Conservation (phyloP, 495 filamentous ascomycete species). For the Penicillium canescens region DNA sequence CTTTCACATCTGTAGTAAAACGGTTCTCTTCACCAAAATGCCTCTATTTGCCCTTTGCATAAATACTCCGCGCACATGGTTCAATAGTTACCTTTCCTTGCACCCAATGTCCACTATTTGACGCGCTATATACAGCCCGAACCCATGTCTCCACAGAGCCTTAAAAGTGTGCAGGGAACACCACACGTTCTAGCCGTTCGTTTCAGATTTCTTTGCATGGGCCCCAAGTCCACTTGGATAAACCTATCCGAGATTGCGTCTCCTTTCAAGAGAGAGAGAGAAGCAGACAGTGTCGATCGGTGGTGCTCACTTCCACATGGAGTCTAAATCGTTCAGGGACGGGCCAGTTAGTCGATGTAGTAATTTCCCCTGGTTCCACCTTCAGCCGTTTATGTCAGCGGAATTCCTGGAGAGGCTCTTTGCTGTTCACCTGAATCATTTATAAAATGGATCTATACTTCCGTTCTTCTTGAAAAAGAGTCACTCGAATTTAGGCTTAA, state of each 20-base stretch:
- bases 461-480: too few species aligned
- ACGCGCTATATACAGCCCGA: background rate
- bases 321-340: slow-evolving; percentile 6
- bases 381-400: too few species aligned
- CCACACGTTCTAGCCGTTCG: slow-evolving; percentile 8
- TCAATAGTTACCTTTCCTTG: slow-evolving; percentile 2
- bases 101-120: slow-evolving; percentile 2
- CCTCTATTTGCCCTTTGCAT: background rate
- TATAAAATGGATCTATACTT: too few species aligned
- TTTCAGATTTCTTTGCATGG: slow-evolving; percentile 13
- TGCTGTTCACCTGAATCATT: too few species aligned
- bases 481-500: too few species aligned
- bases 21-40: too few species aligned
- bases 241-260: background rate
- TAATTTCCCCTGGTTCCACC: slow-evolving; percentile 4
- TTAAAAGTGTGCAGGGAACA: background rate
- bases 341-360: slow-evolving; percentile 13
- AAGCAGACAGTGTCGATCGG: slow-evolving; percentile 9
- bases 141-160: background rate
- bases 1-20: background rate
- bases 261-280: background rate
- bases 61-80: slow-evolving; percentile 8
- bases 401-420: too few species aligned
- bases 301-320: slow-evolving; percentile 7
- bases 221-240: background rate